A percentile compares a stretch with the other conserved stretches of the same genome.
Evolutionary conservation across 2,329 filamentous ascomycete species (phyloP).

Genomic region (Ophiocordyceps camponoti-leonardi): DNA sequence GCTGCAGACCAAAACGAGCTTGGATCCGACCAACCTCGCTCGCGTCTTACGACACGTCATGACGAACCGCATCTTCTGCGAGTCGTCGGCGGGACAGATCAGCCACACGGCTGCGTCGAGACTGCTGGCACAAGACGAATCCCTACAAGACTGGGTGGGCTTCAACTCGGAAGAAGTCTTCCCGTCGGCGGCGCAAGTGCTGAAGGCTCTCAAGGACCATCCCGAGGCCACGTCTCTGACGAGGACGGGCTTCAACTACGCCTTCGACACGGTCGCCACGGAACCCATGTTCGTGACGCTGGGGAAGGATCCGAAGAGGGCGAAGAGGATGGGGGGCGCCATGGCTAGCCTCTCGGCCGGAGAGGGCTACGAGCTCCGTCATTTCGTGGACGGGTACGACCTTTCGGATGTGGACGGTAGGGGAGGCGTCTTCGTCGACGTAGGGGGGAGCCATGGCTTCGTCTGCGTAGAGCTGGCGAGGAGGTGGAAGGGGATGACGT

Average conservation of each 20-base stretch:
- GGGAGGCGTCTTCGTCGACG: constrained; percentile 35
- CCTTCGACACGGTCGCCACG: constrained; percentile 29
- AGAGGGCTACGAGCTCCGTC: constrained; percentile 35
- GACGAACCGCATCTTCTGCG: constrained; percentile 37
- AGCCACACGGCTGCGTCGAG: constrained; percentile 38
- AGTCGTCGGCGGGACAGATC: constrained; percentile 30
- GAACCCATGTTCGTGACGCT: constrained; percentile 38
- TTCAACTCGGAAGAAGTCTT: constrained; percentile 38
- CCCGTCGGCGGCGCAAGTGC: constrained; percentile 27
- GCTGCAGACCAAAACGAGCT: constrained; percentile 24
- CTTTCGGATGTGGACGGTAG: constrained; percentile 26
- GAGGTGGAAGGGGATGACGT: constrained; percentile 30
- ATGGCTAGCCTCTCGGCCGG: constrained; percentile 37
- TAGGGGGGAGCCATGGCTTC: constrained; percentile 41
- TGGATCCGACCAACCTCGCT: constrained; percentile 31
- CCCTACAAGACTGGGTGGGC: constrained; percentile 34
- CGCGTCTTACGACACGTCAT: constrained; percentile 38
- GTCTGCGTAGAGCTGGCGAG: constrained; percentile 36
- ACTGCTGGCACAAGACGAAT: constrained; percentile 27
- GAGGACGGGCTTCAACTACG: constrained; percentile 32
- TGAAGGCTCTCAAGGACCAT: constrained; percentile 24
- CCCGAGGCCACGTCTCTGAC: constrained; percentile 30
- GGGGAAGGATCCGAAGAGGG: constrained; percentile 27
- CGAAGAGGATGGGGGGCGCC: constrained; percentile 33
- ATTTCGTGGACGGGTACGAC: constrained; percentile 37